Evolutionary conservation across 2,329 filamentous ascomycete genomes (phyloP).

Genomic region (Fusarium tjaetaba): DNA sequence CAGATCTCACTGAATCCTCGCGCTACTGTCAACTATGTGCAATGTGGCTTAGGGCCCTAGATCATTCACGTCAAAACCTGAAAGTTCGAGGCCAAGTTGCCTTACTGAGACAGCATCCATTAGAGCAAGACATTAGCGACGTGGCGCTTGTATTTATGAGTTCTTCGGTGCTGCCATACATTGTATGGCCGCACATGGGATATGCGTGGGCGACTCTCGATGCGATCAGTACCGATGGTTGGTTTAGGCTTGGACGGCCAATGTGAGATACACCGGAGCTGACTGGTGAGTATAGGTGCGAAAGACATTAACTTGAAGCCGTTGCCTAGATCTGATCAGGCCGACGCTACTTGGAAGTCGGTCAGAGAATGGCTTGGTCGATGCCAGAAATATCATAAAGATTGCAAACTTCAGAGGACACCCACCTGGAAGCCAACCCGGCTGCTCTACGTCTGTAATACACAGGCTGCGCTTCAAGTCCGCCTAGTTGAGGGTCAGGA

Average conservation of each 20-base stretch:
- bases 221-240: not conserved
- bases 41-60: not conserved
- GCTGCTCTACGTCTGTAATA: not conserved
- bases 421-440: constrained; percentile 2
- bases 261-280: not conserved
- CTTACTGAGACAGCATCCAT: not conserved
- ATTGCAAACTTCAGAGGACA: not conserved
- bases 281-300: not conserved
- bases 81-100: not conserved
- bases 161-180: not conserved
- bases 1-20: not conserved
- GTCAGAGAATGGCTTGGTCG: constrained; percentile 6
- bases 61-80: not conserved
- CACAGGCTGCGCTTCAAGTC: not conserved
- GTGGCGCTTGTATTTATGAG: not conserved
- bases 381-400: not conserved
- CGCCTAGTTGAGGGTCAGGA: not conserved
- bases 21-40: not conserved
- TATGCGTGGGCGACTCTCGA: constrained; percentile 8
- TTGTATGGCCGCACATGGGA: not conserved
- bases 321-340: not conserved
- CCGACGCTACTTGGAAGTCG: not conserved
- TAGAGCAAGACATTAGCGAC: not conserved
- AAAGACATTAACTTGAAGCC: not conserved
- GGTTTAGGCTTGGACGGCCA: not conserved